These are phyloP conservation scores for Pseudoturritis turrita DNA, from an alignment of 345 rosid genomes.

Conservation along the genomic window DNA sequence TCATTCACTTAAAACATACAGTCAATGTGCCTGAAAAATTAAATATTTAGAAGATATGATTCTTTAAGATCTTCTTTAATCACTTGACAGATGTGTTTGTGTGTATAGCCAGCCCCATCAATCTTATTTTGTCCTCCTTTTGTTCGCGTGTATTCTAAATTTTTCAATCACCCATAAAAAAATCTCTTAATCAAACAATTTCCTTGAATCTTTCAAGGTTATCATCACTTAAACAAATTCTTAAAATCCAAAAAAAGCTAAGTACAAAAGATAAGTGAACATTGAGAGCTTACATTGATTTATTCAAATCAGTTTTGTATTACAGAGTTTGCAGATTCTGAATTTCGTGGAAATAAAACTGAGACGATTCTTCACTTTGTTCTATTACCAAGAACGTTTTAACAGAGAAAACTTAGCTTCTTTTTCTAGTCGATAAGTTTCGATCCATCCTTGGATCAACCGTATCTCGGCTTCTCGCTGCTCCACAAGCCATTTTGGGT, in stretches of 20 bases:
- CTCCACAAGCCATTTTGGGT: conserved; percentile 77
- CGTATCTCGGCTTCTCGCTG: conserved; percentile 66
- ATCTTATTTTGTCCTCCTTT: background rate
- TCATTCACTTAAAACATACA: background rate
- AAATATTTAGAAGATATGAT: background rate
- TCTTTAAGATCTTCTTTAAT: conserved; percentile 3
- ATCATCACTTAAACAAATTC: background rate
- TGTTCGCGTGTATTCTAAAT: background rate
- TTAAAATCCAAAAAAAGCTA: background rate
- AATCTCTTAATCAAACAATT: background rate
- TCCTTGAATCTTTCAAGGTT: background rate
- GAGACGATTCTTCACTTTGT: background rate
- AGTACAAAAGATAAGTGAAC: background rate
- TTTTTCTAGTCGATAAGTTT: conserved; percentile 36
- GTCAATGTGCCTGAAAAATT: background rate
- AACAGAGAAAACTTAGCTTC: conserved; percentile 34
- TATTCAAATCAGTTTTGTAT: conserved; percentile 5
- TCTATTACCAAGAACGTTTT: conserved; percentile 20
- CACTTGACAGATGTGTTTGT: conserved; percentile 28
- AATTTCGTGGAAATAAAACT: background rate
- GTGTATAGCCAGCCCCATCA: conserved; percentile 18
- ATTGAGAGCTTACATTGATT: background rate
- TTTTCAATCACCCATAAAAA: background rate
- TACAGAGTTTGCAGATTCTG: background rate
- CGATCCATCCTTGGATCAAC: conserved; percentile 73